Conservation (phyloP, 306 rosid species). For the Castanea crenata region DNA sequence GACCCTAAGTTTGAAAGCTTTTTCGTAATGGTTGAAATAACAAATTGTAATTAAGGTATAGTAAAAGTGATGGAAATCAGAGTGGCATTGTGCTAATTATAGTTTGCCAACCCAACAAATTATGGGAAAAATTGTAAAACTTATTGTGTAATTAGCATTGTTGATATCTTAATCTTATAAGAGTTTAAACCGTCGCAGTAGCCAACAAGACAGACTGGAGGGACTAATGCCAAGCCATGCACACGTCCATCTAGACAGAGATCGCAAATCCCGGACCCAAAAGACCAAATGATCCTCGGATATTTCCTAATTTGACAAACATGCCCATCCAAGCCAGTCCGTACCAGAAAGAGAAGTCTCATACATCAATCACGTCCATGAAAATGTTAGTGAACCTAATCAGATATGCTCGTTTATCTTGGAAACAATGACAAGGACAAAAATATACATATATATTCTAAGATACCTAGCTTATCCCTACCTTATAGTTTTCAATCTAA, state of each 20-base stretch:
- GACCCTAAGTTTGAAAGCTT: no score
- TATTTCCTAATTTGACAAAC: neutral
- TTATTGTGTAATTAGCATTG: no score
- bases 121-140: no score
- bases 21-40: no score
- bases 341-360: neutral
- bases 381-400: neutral
- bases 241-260: conserved; percentile 51
- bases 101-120: no score
- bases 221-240: conserved; percentile 55
- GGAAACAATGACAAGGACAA: neutral
- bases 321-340: neutral
- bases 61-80: no score
- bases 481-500: no score
- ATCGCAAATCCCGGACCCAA: neutral
- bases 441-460: neutral
- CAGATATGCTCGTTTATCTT: neutral
- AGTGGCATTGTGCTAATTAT: no score
- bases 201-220: neutral
- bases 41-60: no score
- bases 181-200: neutral
- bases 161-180: no score
- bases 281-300: conserved; percentile 1
- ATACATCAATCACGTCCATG: neutral
- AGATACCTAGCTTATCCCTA: neutral